These are phyloP conservation scores for Phytophthora hibernalis DNA, from an alignment of 352 stramenopile species.

Conservation along the genomic window DNA sequence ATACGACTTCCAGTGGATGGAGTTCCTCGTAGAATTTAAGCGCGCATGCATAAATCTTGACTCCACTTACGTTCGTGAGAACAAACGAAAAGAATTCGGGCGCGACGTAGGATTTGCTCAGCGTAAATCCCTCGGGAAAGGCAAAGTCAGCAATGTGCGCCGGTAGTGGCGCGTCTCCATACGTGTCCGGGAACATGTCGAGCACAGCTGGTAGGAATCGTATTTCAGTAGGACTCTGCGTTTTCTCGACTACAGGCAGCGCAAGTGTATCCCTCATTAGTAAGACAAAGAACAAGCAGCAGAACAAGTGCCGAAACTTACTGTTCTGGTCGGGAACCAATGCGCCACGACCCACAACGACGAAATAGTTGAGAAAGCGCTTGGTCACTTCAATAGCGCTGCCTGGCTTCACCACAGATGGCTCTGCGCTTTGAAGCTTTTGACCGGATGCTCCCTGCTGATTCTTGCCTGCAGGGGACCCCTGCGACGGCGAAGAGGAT, in stretches of 20 bases:
- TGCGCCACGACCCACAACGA: constrained; percentile 70
- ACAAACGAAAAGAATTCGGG: constrained; percentile 88
- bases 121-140: constrained; percentile 76
- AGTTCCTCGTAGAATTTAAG: constrained; percentile 88
- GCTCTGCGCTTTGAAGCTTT: constrained; percentile 37
- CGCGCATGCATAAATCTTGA: constrained; percentile 84
- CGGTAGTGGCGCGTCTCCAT: constrained; percentile 63
- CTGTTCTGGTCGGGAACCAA: constrained; percentile 69
- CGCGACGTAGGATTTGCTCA: constrained; percentile 61
- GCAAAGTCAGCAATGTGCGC: constrained; percentile 80
- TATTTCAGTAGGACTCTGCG: constrained; percentile 73
- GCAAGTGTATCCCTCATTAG: constrained; percentile 12
- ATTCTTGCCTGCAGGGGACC: constrained; percentile 34
- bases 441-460: constrained; percentile 45
- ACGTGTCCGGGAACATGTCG: constrained; percentile 70
- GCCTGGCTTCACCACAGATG: constrained; percentile 47
- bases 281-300: neutral
- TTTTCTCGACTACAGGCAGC: constrained; percentile 63
- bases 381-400: constrained; percentile 80
- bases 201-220: constrained; percentile 72
- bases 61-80: constrained; percentile 80
- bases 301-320: constrained; percentile 37
- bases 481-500: constrained; percentile 15
- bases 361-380: constrained; percentile 87
- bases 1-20: constrained; percentile 81